These are phyloP conservation scores for Pichia manshurica DNA, from an alignment of 805 yeast species.

Conservation along the genomic window DNA sequence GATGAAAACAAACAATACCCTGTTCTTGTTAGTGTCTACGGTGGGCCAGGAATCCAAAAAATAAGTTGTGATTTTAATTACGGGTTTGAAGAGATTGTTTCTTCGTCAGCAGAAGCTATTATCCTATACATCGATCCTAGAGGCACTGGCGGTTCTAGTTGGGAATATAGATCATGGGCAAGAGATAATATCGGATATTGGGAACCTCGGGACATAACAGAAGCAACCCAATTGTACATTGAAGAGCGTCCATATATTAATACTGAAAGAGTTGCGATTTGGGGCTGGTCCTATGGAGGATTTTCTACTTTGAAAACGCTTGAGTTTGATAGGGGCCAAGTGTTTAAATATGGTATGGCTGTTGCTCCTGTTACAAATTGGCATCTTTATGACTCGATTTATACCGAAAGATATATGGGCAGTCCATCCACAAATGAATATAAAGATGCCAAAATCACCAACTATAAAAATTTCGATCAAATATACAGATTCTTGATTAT, in stretches of 20 bases:
- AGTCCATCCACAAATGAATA: slow-evolving; percentile 47
- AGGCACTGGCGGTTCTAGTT: slow-evolving; percentile 77
- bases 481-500: slow-evolving; percentile 58
- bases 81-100: slow-evolving; percentile 54
- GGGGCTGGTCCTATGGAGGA: slow-evolving; percentile 93
- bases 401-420: slow-evolving; percentile 74
- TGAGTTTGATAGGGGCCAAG: slow-evolving; percentile 56
- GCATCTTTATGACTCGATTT: slow-evolving; percentile 69
- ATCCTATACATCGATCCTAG: slow-evolving; percentile 70
- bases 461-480: slow-evolving; percentile 38
- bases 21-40: slow-evolving; percentile 61
- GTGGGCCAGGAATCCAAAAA: slow-evolving; percentile 76
- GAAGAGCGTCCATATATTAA: slow-evolving; percentile 44
- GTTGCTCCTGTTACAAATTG: slow-evolving; percentile 86
- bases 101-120: slow-evolving; percentile 53
- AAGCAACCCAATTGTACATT: slow-evolving; percentile 47
- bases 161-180: slow-evolving; percentile 58
- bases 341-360: slow-evolving; percentile 70
- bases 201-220: slow-evolving; percentile 68
- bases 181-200: slow-evolving; percentile 56
- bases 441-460: slow-evolving; percentile 38
- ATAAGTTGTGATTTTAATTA: slow-evolving; percentile 41
- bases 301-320: slow-evolving; percentile 68
- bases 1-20: slow-evolving; percentile 47
- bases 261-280: slow-evolving; percentile 51